Base-by-base conservation (phyloP, 139 green algal genomes). In the Haematococcus sp. region DNA sequence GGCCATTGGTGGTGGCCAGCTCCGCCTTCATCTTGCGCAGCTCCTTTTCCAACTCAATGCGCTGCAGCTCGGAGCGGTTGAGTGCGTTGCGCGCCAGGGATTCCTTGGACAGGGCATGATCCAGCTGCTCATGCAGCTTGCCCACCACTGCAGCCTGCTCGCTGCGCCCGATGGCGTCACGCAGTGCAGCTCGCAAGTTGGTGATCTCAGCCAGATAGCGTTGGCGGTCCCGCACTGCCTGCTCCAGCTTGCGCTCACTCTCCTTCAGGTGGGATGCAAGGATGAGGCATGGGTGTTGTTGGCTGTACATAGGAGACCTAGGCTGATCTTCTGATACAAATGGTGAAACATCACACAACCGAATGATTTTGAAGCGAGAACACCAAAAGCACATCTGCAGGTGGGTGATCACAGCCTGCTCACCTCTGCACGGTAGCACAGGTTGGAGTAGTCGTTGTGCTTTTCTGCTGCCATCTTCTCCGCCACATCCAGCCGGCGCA, bases 111-210 rank as follows among this genome's bases (percentile, higher is more conserved):
- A 75, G 56, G n/a, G 49, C 71, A 60, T 91, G 86, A 44, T 91
- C 81, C 56, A 91, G 63, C 72, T 89, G 80, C 60, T 79, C 43
- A 67, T 88, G 81, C 68, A 89, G 73, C 76, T 85, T 86, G 44
- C 78, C 86, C 5, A 88, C 31, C 1, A 77, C 55, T 1, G 81
- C 68, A 1, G 79, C 75, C 34, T 80, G 70, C 31, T 90, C 85
- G 49, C 70, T 76, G 17, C 44, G 60, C 20, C 74, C 68, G 22
- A 64, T 74, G 51, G 80, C 69, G 63, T 88, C 83, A 3, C 85
- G 70, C 28, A 90, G 70, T 33, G 85, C 81, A 0, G 76, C 40
- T 46, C 72, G 72, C 19, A 90, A 74, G 75, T 84, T 87, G 20
- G 83, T 87, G 63, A 90, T 80, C 40, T 89, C 81, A 16, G 79